Evolutionary conservation across 345 rosid species (phyloP).

Genomic region (Lumnitzera littorea): DNA sequence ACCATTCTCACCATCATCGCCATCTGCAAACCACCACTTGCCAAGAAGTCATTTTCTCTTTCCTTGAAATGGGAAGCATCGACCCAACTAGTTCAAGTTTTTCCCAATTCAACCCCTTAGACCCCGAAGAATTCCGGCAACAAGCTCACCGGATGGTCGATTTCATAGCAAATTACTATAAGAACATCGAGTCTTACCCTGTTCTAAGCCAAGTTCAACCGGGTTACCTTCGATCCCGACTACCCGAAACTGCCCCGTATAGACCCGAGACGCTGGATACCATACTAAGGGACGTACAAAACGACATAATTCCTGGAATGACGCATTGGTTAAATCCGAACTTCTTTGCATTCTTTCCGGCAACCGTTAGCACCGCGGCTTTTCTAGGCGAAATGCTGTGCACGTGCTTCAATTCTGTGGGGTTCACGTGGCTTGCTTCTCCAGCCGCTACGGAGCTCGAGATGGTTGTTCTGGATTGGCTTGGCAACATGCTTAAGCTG

Average conservation of each 20-base stretch:
- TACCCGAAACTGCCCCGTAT: slow-evolving; percentile 19
- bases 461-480: slow-evolving; percentile 41
- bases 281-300: slow-evolving; percentile 21
- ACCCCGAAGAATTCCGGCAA: slow-evolving; percentile 26
- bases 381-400: slow-evolving; percentile 40
- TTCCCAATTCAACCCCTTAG: slow-evolving; percentile 22
- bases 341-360: slow-evolving; percentile 35
- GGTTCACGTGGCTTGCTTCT: slow-evolving; percentile 38
- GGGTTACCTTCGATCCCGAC: slow-evolving; percentile 16
- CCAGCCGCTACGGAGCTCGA: slow-evolving; percentile 37
- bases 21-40: background rate
- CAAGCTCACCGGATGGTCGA: slow-evolving; percentile 42
- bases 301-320: slow-evolving; percentile 34
- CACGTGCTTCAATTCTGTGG: slow-evolving; percentile 31
- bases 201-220: slow-evolving; percentile 41
- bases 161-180: slow-evolving; percentile 42
- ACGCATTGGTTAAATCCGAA: slow-evolving; percentile 47
- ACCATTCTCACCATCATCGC: background rate
- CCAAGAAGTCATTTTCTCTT: background rate
- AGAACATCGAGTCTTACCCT: slow-evolving; percentile 28
- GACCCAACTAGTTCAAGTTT: slow-evolving; percentile 8
- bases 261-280: slow-evolving; percentile 21
- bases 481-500: slow-evolving; percentile 28
- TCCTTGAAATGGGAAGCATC: slow-evolving; percentile 23
- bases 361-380: slow-evolving; percentile 20